Base-by-base conservation (phyloP, 108 stramenopile species). In the Parietichytrium sp. region DNA sequence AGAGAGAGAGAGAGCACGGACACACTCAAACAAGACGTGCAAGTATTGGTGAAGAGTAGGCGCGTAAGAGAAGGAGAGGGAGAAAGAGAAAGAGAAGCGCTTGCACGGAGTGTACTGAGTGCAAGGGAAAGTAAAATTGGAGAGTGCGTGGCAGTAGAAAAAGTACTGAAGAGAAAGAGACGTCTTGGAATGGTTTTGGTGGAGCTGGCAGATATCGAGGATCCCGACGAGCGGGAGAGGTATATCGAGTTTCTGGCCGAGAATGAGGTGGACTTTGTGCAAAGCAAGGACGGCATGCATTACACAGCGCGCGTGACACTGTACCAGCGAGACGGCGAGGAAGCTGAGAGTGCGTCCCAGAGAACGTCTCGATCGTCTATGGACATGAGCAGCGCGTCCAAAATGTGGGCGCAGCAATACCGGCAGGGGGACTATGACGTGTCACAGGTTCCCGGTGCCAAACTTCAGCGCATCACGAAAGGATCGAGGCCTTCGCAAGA, bases 211-310 rank as follows among this genome's bases (percentile, higher is more conserved):
- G 61, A 8, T 42, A 42, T 72, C 38, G 61, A 72, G 42, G 61
- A 72, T 42, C 38, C 61, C 61, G 61, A 33, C 10, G 61, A 72
- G 61, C 29, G 61, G 16, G 61, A 72, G 2, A 20, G 20, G 10
- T 72, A 72, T 25, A 33, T 72, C 61, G 10, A 33, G 33, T 72
- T 72, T 38, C 61, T 72, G 42, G 61, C 61, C n/a, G 61, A 72
- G 42, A 72, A 72, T 25, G 61, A 72, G n/a, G 45, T 72, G 38
- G 42, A 33, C 33, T 72, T 72, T 45, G 61, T 72, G 29, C 18
- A 42, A 23, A 45, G 38, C 16, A n/a, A 72, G 8, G 61, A 72
- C 61, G 61, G 61, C 33, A 45, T n/a, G 20, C 45, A 33, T 16
- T 72, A 72, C 42, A 10, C 42, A 25, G 61, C 61, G 29, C 38